Evolutionary conservation across 768 basidiomycete species (phyloP), one percentile per base, ranked within the genome.

Genomic region (Tylopilus rubrobrunneus): DNA sequence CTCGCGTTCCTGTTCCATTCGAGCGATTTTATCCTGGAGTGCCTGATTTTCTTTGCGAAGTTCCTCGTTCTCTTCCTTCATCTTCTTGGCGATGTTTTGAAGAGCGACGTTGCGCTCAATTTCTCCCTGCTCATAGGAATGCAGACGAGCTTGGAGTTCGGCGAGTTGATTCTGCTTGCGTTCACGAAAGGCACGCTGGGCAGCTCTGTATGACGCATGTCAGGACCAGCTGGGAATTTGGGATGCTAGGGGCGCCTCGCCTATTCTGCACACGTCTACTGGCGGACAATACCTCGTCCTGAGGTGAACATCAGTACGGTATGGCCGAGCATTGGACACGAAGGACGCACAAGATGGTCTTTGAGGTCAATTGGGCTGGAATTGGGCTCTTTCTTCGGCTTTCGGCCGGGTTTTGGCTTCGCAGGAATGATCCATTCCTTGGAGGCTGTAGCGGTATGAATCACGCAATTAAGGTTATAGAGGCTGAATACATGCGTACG

Each of bases 391-490:
- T 82, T 88, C 80, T 92, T 92, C 17, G 89, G 90, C 73, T 92
- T 92, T 44, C 91, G 78, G 17, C 91, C 91, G 34, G 91, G 91
- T 67, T 89, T 92, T 9, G 89, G 87, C 63, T 87, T 90, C 8
- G 91, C 86, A 23, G 86, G 85, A 60, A 93, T 88, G 56, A 89
- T 79, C 91, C 91, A 93, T 69, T 92, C 88, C 69, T 85, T 91
- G n/a, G 89, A 90, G 28, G 90, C 90, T 89, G 66, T 28, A 10
- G 29, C 23, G 15, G 28, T 29, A 50, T 53, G 15, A 60, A 37
- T 46, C 34, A 19, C 7, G 44, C 19, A 29, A 28, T 4, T 7
- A 28, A 6, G 29, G 36, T 5, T 51, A 27, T 41, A 27, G 10
- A 7, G 29, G 31, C 17, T 8, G 41, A 36, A 15, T 45, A 47